Evolutionary conservation across 108 stramenopile genomes (phyloP).

Genomic region (Nannochloropsis oceanica): DNA sequence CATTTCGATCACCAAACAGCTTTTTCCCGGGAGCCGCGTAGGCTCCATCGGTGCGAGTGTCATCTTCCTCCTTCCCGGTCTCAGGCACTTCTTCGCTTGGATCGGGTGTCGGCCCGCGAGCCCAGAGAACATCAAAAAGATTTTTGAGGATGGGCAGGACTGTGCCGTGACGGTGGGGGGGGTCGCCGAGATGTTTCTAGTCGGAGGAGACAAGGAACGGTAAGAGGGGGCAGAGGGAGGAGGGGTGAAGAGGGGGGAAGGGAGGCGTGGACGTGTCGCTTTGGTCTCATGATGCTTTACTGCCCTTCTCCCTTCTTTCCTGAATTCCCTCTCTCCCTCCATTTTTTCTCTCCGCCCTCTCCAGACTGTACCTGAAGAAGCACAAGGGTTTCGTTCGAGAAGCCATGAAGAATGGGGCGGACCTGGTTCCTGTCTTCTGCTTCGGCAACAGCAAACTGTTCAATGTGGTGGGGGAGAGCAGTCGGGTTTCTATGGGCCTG

Average conservation of each 20-base stretch:
- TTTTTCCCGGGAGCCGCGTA: not conserved
- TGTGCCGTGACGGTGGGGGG: slow-evolving; percentile 30
- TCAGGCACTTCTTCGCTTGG: slow-evolving; percentile 8
- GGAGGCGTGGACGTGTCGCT: not conserved
- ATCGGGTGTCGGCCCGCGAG: slow-evolving; percentile 2
- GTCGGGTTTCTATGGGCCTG: slow-evolving; percentile 1
- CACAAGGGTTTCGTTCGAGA: slow-evolving; percentile 22
- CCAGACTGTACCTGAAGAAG: slow-evolving; percentile 17
- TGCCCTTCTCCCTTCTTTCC: not conserved
- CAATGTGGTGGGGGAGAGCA: slow-evolving; percentile 20
- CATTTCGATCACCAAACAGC: not conserved
- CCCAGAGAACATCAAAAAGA: not conserved
- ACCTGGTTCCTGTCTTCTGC: slow-evolving; percentile 25
- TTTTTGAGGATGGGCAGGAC: not conserved
- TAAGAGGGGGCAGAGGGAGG: not conserved
- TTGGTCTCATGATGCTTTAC: too few species aligned
- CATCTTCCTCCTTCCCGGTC: not conserved
- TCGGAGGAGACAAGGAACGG: slow-evolving; percentile 13
- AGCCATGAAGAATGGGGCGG: slow-evolving; percentile 15
- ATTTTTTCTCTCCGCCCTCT: not conserved
- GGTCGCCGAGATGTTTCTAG: slow-evolving; percentile 40
- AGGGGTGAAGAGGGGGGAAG: not conserved
- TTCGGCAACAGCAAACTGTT: slow-evolving; percentile 35
- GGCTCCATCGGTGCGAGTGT: slow-evolving; percentile 1
- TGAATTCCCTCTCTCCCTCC: not conserved